These are phyloP conservation scores for Selaginella moellendorffii DNA, from an alignment of 75 land plant species.

Conservation along the genomic window DNA sequence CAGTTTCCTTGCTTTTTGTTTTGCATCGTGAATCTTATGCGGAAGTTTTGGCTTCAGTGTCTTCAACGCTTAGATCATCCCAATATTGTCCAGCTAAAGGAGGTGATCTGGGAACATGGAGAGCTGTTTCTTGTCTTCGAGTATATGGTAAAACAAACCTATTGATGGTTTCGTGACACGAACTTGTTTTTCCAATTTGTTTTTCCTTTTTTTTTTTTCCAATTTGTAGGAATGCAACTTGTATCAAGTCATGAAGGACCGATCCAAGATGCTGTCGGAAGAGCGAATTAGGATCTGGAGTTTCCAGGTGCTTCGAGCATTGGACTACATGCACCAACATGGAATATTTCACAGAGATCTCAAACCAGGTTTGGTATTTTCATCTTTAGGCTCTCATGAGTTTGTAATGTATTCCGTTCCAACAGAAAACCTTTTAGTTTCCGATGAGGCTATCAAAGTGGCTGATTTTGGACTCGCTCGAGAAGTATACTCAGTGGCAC, in stretches of 20 bases:
- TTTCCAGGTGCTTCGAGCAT: constrained; percentile 63
- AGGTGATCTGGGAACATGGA: constrained; percentile 54
- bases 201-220: not conserved
- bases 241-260: constrained; percentile 59
- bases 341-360: constrained; percentile 85
- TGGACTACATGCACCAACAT: constrained; percentile 56
- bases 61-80: constrained; percentile 62
- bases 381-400: not conserved
- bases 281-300: constrained; percentile 42
- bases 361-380: constrained; percentile 52
- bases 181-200: not conserved
- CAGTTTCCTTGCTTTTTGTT: not conserved
- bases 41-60: constrained; percentile 24
- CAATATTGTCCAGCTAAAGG: constrained; percentile 60
- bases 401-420: not conserved
- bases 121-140: constrained; percentile 74
- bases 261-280: constrained; percentile 33
- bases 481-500: constrained; percentile 10
- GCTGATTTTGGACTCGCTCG: constrained; percentile 18
- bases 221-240: constrained; percentile 45
- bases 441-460: constrained; percentile 15
- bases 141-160: constrained; percentile 43
- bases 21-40: not conserved
- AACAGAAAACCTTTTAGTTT: constrained; percentile 76
- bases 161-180: not conserved